These are phyloP conservation scores for Ophiocordyceps camponoti-leonardi DNA, from an alignment of 2,329 filamentous ascomycete genomes.

Conservation along the genomic window DNA sequence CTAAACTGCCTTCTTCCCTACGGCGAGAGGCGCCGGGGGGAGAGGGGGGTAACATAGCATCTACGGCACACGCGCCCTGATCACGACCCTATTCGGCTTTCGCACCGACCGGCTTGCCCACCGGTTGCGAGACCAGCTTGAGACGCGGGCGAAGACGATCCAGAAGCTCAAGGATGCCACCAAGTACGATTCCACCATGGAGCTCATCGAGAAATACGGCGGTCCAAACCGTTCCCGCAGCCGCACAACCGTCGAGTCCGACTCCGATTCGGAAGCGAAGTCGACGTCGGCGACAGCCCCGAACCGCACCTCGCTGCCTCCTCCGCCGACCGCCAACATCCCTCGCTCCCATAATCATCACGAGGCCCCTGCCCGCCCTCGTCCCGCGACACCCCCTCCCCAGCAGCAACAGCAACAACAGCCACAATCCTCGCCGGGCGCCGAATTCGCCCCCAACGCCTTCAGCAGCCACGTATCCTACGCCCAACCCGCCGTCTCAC, in stretches of 20 bases:
- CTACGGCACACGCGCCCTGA: constrained; percentile 49
- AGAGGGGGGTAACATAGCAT: constrained; percentile 39
- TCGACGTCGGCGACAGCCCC: constrained; percentile 4
- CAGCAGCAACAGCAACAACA: background rate
- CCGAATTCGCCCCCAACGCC: constrained; percentile 63
- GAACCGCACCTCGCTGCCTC: constrained; percentile 30
- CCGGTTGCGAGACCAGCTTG: constrained; percentile 57
- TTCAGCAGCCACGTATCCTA: constrained; percentile 7
- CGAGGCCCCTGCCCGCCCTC: constrained; percentile 1
- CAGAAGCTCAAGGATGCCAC: constrained; percentile 89
- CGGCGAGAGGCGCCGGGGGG: background rate
- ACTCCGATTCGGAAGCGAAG: constrained; percentile 4
- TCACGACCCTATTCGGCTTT: constrained; percentile 62
- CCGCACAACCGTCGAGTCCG: constrained; percentile 1
- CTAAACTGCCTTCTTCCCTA: constrained; percentile 1
- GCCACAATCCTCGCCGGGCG: constrained; percentile 15
- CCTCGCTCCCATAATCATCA: constrained; percentile 19
- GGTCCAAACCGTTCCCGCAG: constrained; percentile 34
- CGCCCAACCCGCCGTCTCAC: constrained; percentile 3
- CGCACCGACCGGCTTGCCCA: constrained; percentile 53
- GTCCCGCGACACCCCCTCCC: background rate
- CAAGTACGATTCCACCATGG: constrained; percentile 86
- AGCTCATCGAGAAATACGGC: constrained; percentile 89
- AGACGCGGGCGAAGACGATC: constrained; percentile 72
- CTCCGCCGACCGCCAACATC: constrained; percentile 48